Percentiles rank a stretch among this genome's conserved stretches.
phyloP scores from a whole-genome alignment of 1,139 yeast species.

The Taphrina communis region DNA sequence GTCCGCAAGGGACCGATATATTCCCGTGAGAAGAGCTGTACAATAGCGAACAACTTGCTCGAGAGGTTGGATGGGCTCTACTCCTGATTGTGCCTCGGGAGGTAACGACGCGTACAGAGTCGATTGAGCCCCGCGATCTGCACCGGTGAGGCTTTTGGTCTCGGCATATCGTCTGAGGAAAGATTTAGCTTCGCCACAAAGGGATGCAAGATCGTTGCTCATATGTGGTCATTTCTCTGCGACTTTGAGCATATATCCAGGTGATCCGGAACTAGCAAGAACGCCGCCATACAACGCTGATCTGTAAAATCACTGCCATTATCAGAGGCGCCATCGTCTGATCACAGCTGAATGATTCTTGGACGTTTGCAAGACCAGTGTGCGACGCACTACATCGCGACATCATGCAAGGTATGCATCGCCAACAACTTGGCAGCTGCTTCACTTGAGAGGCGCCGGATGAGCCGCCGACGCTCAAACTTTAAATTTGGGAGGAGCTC shows the following conservation, averaged over 20 bases:
- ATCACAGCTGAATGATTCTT: too few relatives aligned
- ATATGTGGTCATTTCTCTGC: neutral
- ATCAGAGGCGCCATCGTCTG: too few relatives aligned
- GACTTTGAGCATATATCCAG: neutral
- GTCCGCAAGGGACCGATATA: neutral
- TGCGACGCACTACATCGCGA: too few relatives aligned
- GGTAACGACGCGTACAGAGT: slow-evolving; percentile 2
- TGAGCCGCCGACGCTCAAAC: slow-evolving; percentile 13
- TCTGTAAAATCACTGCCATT: too few relatives aligned
- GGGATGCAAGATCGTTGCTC: neutral
- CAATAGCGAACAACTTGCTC: neutral
- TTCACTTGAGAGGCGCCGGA: neutral
- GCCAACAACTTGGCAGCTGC: too few relatives aligned
- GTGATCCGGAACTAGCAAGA: too few relatives aligned
- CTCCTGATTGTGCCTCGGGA: neutral
- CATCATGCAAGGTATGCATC: too few relatives aligned
- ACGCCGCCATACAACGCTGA: too few relatives aligned
- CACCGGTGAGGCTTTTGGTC: neutral
- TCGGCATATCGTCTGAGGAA: neutral
- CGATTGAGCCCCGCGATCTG: neutral
- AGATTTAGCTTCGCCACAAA: slow-evolving; percentile 1
- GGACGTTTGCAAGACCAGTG: too few relatives aligned
- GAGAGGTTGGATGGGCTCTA: neutral
- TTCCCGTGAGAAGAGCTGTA: neutral
- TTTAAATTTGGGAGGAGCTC: slow-evolving; percentile 19